These are phyloP conservation scores for Loxodes magnus DNA, from an alignment of 73 alveolate genomes.

Conservation along the genomic window DNA sequence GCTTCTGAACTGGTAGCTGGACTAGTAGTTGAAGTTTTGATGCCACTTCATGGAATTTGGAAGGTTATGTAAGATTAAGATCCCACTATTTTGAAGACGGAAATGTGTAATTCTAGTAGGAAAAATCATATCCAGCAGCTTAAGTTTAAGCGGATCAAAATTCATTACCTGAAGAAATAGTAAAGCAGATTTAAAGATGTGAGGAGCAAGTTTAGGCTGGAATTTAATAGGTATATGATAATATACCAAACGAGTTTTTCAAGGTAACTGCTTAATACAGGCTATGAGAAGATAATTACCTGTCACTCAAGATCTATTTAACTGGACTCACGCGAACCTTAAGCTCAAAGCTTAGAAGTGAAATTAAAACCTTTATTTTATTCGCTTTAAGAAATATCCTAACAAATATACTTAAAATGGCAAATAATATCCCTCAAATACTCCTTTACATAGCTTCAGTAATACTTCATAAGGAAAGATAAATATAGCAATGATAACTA, in stretches of 20 bases:
- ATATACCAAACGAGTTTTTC: not conserved
- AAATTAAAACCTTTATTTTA: too few species aligned
- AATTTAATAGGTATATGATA: not conserved
- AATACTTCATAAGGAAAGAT: too few species aligned
- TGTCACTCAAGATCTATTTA: too few species aligned
- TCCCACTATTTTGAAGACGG: conserved; percentile 16
- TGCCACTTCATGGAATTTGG: conserved; percentile 3
- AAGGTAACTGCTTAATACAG: too few species aligned
- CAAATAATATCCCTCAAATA: too few species aligned
- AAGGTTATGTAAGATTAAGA: not conserved
- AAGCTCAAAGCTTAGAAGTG: too few species aligned
- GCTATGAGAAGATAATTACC: conserved; percentile 12
- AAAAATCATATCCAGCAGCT: not conserved
- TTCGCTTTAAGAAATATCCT: too few species aligned
- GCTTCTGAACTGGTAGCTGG: conserved; percentile 14
- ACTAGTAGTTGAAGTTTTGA: not conserved
- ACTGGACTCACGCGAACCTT: too few species aligned
- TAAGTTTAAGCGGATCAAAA: not conserved
- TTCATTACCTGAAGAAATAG: not conserved
- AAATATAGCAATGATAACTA: too few species aligned
- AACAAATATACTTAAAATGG: too few species aligned
- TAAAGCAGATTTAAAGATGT: not conserved
- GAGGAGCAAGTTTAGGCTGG: conserved; percentile 5
- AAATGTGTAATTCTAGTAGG: not conserved
- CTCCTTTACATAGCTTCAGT: too few species aligned